These are phyloP conservation scores for Alternaria dauci DNA, from an alignment of 2,329 filamentous ascomycete species.

Conservation along the genomic window DNA sequence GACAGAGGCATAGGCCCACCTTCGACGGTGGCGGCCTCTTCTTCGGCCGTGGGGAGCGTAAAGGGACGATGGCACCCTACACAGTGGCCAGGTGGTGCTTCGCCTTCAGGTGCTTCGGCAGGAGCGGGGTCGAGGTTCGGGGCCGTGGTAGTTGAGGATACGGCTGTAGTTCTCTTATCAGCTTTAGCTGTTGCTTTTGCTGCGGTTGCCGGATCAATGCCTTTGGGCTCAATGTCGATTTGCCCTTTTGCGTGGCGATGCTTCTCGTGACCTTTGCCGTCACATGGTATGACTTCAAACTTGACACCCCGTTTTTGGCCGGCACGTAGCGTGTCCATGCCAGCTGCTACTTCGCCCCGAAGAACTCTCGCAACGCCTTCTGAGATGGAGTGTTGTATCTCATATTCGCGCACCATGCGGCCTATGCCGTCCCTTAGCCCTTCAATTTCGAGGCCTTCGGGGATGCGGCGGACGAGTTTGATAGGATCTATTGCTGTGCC, in stretches of 20 bases:
- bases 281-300: slow-evolving; percentile 72
- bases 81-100: slow-evolving; percentile 47
- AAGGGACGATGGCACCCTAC: slow-evolving; percentile 46
- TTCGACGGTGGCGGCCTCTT: slow-evolving; percentile 32
- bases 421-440: slow-evolving; percentile 87
- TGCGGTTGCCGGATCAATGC: slow-evolving; percentile 36
- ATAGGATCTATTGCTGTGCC: slow-evolving; percentile 94
- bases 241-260: slow-evolving; percentile 28
- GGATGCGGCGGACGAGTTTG: slow-evolving; percentile 86
- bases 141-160: slow-evolving; percentile 29
- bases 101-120: slow-evolving; percentile 26
- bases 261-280: slow-evolving; percentile 45
- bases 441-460: slow-evolving; percentile 90
- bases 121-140: slow-evolving; percentile 37
- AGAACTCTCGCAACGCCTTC: slow-evolving; percentile 88
- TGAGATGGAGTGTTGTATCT: slow-evolving; percentile 92
- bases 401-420: slow-evolving; percentile 93
- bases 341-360: slow-evolving; percentile 82
- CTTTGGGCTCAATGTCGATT: slow-evolving; percentile 40
- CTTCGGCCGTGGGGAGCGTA: slow-evolving; percentile 41
- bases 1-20: slow-evolving; percentile 38
- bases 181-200: slow-evolving; percentile 31
- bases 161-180: slow-evolving; percentile 33
- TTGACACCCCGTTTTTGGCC: slow-evolving; percentile 88
- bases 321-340: slow-evolving; percentile 79